Percentiles rank a stretch among this genome's conserved stretches.
Conservation (phyloP, 352 stramenopile species). For the Saprolegnia parasitica region DNA sequence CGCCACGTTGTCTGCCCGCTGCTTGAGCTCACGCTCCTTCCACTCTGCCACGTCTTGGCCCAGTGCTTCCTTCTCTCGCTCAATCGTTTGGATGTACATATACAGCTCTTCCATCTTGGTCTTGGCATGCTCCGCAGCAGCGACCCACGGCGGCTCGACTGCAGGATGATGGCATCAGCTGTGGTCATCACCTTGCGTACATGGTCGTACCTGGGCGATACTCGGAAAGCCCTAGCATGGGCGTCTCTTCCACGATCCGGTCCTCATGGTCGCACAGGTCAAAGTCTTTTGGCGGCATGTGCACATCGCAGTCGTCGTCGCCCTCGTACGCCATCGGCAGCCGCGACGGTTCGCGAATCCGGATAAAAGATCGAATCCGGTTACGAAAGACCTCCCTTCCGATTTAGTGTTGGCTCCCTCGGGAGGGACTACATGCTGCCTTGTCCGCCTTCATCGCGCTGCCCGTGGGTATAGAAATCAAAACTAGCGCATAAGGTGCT, state of each 20-base stretch:
- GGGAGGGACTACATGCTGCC: too few species aligned
- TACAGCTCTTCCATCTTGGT: conserved; percentile 19
- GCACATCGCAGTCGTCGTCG: conserved; percentile 1
- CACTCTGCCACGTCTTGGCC: background rate
- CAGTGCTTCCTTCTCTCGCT: conserved; percentile 1
- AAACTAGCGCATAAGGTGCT: background rate
- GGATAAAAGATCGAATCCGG: conserved; percentile 21
- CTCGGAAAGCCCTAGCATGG: background rate
- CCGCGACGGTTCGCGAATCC: background rate
- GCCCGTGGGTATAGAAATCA: too few species aligned
- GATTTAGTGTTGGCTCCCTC: background rate
- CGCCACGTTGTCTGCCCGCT: background rate
- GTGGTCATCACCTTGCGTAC: background rate
- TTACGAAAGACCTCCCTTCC: background rate
- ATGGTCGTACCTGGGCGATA: background rate
- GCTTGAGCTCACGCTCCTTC: conserved; percentile 8
- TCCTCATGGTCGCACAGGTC: background rate
- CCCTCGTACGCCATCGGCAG: background rate
- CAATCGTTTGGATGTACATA: conserved; percentile 1
- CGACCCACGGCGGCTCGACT: background rate
- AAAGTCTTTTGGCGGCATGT: conserved; percentile 27
- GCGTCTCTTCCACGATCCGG: background rate
- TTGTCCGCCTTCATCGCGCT: too few species aligned
- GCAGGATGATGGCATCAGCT: background rate
- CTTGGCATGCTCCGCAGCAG: background rate